Conservation (phyloP, 192 early-diverging fungal genomes). For the Coemansia brasiliensis region DNA sequence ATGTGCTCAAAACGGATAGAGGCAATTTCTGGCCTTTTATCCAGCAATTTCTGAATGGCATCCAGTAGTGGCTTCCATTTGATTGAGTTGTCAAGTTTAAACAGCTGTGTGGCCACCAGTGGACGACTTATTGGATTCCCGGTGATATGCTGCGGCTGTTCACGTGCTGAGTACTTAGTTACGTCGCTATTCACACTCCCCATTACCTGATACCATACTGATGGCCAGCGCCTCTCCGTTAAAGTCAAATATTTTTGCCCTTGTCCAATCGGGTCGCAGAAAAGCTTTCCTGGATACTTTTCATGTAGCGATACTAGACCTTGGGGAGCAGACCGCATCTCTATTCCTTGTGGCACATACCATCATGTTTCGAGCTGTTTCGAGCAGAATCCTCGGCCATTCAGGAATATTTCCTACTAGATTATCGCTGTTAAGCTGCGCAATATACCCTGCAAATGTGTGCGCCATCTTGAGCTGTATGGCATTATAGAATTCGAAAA, state of each 20-base stretch:
- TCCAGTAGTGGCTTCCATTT: no score
- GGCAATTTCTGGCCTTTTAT: no score
- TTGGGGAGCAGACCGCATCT: background rate
- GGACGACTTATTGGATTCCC: no score
- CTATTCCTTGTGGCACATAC: background rate
- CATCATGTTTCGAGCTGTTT: background rate
- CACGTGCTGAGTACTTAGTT: no score
- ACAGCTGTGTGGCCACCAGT: no score
- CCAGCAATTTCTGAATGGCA: no score
- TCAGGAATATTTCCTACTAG: background rate
- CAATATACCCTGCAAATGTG: background rate
- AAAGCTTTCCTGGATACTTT: background rate
- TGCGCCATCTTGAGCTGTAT: constrained; percentile 9
- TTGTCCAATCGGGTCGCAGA: background rate
- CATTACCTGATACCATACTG: background rate
- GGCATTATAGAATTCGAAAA: constrained; percentile 1
- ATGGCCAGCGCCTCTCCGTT: background rate
- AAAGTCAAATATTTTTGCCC: background rate
- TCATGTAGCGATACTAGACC: background rate
- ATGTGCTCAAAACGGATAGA: no score
- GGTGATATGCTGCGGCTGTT: no score
- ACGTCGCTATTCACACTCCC: no score
- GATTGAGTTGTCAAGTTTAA: no score
- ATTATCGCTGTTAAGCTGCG: background rate
- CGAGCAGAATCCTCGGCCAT: background rate